Evolutionary conservation across 805 yeast species (phyloP).

Genomic region (Yarrowia divulgata): DNA sequence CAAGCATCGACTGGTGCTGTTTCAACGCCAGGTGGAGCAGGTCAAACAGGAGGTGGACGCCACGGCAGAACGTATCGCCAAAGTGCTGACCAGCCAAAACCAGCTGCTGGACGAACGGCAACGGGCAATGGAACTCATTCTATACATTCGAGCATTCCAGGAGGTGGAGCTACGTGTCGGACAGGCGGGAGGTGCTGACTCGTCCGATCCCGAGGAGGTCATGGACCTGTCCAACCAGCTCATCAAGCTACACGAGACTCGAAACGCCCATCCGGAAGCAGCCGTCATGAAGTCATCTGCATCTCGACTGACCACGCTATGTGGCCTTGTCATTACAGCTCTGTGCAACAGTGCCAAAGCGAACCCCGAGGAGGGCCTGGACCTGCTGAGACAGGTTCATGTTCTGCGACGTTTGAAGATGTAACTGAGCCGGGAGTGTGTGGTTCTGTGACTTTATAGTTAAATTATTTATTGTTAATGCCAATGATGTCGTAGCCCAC

Average conservation of each 20-base stretch:
- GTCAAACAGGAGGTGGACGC: constrained; percentile 31
- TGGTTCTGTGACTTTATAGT: too few species aligned
- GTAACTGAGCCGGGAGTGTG: neutral
- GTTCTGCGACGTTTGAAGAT: constrained; percentile 17
- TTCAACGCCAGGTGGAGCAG: constrained; percentile 36
- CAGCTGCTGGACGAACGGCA: constrained; percentile 5
- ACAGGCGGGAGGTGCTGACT: neutral
- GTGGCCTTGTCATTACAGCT: constrained; percentile 14
- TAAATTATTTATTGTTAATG: constrained; percentile 1
- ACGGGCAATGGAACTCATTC: constrained; percentile 27
- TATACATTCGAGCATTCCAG: constrained; percentile 28
- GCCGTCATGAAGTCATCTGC: constrained; percentile 22
- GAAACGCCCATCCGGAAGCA: constrained; percentile 9
- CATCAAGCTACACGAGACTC: constrained; percentile 15
- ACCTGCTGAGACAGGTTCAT: constrained; percentile 24
- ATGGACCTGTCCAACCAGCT: constrained; percentile 25
- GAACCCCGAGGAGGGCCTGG: constrained; percentile 14
- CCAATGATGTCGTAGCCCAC: too few species aligned
- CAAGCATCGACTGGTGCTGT: constrained; percentile 22
- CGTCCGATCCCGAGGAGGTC: constrained; percentile 21
- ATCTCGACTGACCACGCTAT: constrained; percentile 1
- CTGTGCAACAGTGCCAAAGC: constrained; percentile 6
- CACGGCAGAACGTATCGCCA: constrained; percentile 20
- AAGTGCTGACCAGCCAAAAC: constrained; percentile 21
- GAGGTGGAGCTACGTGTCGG: constrained; percentile 29